Evolutionary conservation across 768 basidiomycete genomes (phyloP), one percentile per base, ranked within the genome.

Genomic region (Boletus rex-veris): DNA sequence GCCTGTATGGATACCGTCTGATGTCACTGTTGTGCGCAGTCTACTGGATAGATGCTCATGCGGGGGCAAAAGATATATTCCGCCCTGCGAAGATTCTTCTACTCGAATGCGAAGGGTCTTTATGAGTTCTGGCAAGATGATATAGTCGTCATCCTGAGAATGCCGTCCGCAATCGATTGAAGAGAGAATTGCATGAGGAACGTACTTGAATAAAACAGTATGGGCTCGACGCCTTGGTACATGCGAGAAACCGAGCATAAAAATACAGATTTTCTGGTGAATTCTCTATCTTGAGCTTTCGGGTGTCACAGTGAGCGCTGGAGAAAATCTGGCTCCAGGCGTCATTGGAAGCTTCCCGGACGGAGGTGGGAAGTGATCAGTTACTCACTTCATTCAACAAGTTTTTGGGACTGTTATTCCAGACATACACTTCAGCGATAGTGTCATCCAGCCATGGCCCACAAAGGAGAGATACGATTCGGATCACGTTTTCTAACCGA

Each of bases 91-190:
- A 37, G 48, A 61, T 18, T 51, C 60, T 44, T 53, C 54, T 16
- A 80, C 69, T 44, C 77, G 74, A 31, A 70, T 55, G 5, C 76
- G 75, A n/a, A 87, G 71, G 0, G 79, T 64, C 33, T 72, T 71
- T 53, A 87, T 77, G 31, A 84, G 73, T 57, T 84, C 79, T 8
- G 86, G 80, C 30, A 73, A 66, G 45, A 88, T 64, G 19, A 87
- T 71, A 62, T 81, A 87, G 65, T 86, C 86, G 61, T 88, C 86
- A 60, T 88, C 86, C 85, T 86, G 54, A 11, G 24, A 19, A 44
- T 10, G 39, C 28, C 33, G 37, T 59, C 44, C 53, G 39, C 26
- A 52, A 18, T 41, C 38, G 54, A 12, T 52, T 21, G 31, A 33
- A 37, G 49, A 53, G 42, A 46, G 39, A 39, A 26, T 11, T 12